These are phyloP conservation scores for Neonectria sp. DNA, from an alignment of 2,329 filamentous ascomycete species.

Conservation along the genomic window DNA sequence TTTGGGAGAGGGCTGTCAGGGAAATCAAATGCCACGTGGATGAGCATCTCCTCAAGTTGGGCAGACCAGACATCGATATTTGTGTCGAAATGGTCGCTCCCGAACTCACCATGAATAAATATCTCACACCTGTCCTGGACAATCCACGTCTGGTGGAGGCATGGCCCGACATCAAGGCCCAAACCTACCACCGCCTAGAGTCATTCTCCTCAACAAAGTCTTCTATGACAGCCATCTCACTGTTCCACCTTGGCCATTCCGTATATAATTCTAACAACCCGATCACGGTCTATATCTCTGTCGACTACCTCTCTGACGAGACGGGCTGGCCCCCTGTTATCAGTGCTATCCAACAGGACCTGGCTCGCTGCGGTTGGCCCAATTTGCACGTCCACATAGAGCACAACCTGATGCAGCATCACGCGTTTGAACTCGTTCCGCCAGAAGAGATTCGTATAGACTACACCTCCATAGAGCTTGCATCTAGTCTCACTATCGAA, in stretches of 20 bases:
- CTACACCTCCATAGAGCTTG: no score
- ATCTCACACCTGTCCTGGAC: not conserved
- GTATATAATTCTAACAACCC: not conserved
- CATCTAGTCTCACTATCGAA: not conserved
- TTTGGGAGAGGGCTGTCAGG: no score
- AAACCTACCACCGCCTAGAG: not conserved
- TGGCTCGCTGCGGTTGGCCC: not conserved
- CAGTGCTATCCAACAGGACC: not conserved
- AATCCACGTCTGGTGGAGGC: accelerated
- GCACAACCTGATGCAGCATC: conserved; percentile 7
- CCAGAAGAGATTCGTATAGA: no score
- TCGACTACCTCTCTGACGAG: conserved; percentile 8
- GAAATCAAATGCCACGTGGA: no score
- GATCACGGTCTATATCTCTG: conserved; percentile 8
- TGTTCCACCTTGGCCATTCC: conserved; percentile 1
- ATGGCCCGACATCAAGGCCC: conserved; percentile 4
- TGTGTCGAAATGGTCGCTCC: conserved; percentile 5
- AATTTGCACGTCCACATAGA: conserved; percentile 6
- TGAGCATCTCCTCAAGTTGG: no score
- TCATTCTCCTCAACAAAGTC: not conserved
- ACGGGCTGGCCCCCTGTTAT: not conserved
- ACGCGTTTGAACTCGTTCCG: not conserved
- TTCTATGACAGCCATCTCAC: not conserved
- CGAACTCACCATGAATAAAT: not conserved
- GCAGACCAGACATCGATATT: no score